Conservation (phyloP, 1,139 yeast genomes). For the Candida dubliniensis region DNA sequence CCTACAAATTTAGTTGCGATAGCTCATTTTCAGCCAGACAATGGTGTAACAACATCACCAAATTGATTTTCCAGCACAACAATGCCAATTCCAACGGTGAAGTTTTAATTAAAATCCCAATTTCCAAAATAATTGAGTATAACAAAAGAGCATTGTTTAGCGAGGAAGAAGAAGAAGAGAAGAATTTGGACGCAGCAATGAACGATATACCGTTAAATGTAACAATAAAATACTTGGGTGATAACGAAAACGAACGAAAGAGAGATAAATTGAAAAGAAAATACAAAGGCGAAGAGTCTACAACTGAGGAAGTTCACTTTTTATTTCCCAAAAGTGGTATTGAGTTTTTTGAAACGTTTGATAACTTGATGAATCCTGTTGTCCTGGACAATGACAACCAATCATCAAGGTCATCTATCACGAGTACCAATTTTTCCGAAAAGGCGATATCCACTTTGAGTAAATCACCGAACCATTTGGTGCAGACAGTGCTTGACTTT, state of each 20-base stretch:
- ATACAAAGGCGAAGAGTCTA: constrained; percentile 7
- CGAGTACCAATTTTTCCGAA: not conserved
- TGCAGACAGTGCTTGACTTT: constrained; percentile 10
- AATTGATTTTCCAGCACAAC: constrained; percentile 64
- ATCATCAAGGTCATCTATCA: not conserved
- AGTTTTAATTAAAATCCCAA: constrained; percentile 76
- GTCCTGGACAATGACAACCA: constrained; percentile 3
- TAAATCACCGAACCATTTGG: constrained; percentile 17
- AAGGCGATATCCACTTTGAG: constrained; percentile 14
- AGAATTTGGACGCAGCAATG: constrained; percentile 5
- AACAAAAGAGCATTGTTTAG: constrained; percentile 35
- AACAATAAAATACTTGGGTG: constrained; percentile 21
- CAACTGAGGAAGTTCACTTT: constrained; percentile 63
- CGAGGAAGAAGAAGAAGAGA: constrained; percentile 16
- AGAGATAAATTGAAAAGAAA: constrained; percentile 11
- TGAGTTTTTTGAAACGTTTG: constrained; percentile 26
- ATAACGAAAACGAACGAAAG: constrained; percentile 7
- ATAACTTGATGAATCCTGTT: constrained; percentile 20
- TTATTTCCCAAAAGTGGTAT: constrained; percentile 54
- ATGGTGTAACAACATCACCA: constrained; percentile 77
- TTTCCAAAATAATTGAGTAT: constrained; percentile 62
- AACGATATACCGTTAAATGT: constrained; percentile 25
- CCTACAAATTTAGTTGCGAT: constrained; percentile 72
- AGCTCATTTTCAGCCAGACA: constrained; percentile 68
- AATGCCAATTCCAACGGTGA: constrained; percentile 69